Conservation (phyloP, 2,329 filamentous ascomycete species). For the Ophiostoma ips region DNA sequence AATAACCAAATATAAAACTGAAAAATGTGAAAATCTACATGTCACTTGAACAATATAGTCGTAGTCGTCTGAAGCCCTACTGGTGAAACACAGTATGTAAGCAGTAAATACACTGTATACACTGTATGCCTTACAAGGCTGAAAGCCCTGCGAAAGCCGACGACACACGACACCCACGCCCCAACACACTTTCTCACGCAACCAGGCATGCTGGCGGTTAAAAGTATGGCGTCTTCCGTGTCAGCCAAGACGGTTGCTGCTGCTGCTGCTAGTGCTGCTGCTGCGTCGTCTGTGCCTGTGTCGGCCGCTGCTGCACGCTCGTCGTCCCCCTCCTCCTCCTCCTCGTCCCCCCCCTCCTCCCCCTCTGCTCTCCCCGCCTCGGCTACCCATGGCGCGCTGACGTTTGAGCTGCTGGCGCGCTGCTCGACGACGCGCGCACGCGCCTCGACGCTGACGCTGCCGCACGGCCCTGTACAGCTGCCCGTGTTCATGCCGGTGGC, state of each 20-base stretch:
- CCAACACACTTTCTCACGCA: neutral
- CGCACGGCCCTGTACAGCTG: conserved; percentile 79
- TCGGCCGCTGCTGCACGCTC: neutral
- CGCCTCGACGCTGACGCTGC: conserved; percentile 73
- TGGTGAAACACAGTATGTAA: no score
- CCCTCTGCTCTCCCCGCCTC: conserved; percentile 6
- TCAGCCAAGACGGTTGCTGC: conserved; percentile 2
- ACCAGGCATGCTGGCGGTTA: conserved; percentile 15
- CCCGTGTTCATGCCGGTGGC: conserved; percentile 98
- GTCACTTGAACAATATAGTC: no score
- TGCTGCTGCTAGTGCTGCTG: neutral
- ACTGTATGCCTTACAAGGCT: no score
- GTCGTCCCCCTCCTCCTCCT: neutral
- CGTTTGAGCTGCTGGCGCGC: conserved; percentile 18
- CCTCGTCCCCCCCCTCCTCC: neutral
- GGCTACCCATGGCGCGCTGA: conserved; percentile 20
- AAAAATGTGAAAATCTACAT: no score
- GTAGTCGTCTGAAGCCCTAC: no score
- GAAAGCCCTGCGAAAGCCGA: no score
- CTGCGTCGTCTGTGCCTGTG: no score
- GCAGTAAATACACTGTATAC: no score
- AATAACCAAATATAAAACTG: no score
- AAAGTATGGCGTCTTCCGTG: conserved; percentile 15
- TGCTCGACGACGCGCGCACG: conserved; percentile 75
- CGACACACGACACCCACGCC: no score